Evolutionary conservation across 176 grass and related monocot genomes (phyloP).

Genomic region (sorghum (Sorghum bicolor)): Sorghum_bicolor_NCBIv3 NC_012875.2:57083001-57083500

Average conservation of each 20-base stretch:
- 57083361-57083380: no score
- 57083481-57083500: neutral
- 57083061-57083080: neutral
- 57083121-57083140: neutral
- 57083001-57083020: neutral
- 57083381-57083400: no score
- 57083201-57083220: neutral
- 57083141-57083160: neutral
- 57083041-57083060: neutral
- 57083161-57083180: neutral
- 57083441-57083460: no score
- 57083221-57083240: no score
- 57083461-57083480: no score
- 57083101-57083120: neutral
- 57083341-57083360: neutral
- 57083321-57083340: neutral
- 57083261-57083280: neutral
- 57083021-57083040: neutral
- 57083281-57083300: neutral
- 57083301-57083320: neutral
- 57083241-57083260: neutral
- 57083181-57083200: neutral
- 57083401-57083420: no score
- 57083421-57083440: no score
- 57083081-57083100: accelerated